Conservation (phyloP, 75 land plant genomes). For the Larix kaempferi region DNA sequence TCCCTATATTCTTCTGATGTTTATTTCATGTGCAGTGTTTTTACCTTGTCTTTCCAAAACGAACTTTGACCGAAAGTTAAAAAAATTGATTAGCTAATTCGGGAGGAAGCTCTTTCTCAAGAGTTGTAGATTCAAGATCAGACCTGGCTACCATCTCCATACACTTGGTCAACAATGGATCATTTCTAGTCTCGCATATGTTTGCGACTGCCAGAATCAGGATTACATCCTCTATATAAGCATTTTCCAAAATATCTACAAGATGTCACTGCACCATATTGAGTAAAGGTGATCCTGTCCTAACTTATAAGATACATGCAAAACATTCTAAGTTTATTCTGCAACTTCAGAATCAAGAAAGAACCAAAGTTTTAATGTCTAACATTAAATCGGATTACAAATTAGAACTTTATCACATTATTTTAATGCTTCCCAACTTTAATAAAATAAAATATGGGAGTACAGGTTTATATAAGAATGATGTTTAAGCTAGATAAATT, state of each 20-base stretch:
- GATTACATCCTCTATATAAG: conserved; percentile 71
- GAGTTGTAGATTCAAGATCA: conserved; percentile 39
- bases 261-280: conserved; percentile 61
- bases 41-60: too few relatives aligned
- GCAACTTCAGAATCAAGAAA: too few relatives aligned
- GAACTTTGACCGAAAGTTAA: conserved; percentile 9
- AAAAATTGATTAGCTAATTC: conserved; percentile 32
- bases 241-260: conserved; percentile 49
- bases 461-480: too few relatives aligned
- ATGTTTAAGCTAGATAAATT: too few relatives aligned
- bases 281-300: too few relatives aligned
- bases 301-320: too few relatives aligned
- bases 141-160: conserved; percentile 56
- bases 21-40: conserved; percentile 13
- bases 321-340: too few relatives aligned
- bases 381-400: too few relatives aligned
- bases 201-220: conserved; percentile 57
- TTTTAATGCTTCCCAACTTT: too few relatives aligned
- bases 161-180: conserved; percentile 34
- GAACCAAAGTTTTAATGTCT: too few relatives aligned
- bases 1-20: conserved; percentile 62
- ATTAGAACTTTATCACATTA: too few relatives aligned
- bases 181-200: conserved; percentile 15
- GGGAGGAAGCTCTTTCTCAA: conserved; percentile 72
- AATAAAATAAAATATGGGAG: too few relatives aligned